A percentile compares a stretch with the other conserved stretches of the same genome.
Evolutionary conservation across 2,329 filamentous ascomycete species (phyloP).

Genomic region (Macrophomina phaseolina): DNA sequence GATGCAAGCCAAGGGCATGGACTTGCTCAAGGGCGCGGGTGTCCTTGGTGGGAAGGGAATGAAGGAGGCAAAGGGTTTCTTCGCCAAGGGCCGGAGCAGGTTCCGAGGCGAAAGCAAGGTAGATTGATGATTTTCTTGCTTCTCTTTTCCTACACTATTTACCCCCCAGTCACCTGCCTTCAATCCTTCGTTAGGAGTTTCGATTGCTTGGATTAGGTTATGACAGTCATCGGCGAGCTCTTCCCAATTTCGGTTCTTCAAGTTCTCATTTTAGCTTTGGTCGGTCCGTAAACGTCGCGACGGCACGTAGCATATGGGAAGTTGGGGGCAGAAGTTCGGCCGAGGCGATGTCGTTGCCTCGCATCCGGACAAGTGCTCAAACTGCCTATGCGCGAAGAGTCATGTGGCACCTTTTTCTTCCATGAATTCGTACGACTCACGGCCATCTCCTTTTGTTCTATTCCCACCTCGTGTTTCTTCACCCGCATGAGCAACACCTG

Average conservation of each 20-base stretch:
- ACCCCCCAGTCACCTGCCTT: constrained; percentile 5
- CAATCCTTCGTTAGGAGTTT: constrained; percentile 7
- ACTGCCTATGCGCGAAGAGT: not conserved
- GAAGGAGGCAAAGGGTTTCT: constrained; percentile 86
- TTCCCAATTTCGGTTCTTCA: constrained; percentile 10
- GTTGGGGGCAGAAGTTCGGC: not conserved
- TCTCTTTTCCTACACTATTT: constrained; percentile 28
- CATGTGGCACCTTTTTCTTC: not conserved
- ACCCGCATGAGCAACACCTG: constrained; percentile 19
- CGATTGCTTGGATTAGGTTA: constrained; percentile 7
- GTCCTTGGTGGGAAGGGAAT: constrained; percentile 70
- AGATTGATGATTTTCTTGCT: constrained; percentile 69
- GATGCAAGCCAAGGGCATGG: constrained; percentile 84
- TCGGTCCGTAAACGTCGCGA: not conserved
- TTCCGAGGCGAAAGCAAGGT: constrained; percentile 81
- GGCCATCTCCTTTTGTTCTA: constrained; percentile 16
- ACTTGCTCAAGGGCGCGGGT: constrained; percentile 83
- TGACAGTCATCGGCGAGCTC: constrained; percentile 13
- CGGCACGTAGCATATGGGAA: not conserved
- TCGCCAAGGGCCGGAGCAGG: constrained; percentile 89
- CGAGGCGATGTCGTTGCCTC: not conserved
- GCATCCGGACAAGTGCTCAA: not conserved
- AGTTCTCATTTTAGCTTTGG: not conserved
- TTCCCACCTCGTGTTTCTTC: constrained; percentile 5
- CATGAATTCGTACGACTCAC: not conserved